Conservation (phyloP, 169 alveolate genomes). For the Babesia caballi region DNA sequence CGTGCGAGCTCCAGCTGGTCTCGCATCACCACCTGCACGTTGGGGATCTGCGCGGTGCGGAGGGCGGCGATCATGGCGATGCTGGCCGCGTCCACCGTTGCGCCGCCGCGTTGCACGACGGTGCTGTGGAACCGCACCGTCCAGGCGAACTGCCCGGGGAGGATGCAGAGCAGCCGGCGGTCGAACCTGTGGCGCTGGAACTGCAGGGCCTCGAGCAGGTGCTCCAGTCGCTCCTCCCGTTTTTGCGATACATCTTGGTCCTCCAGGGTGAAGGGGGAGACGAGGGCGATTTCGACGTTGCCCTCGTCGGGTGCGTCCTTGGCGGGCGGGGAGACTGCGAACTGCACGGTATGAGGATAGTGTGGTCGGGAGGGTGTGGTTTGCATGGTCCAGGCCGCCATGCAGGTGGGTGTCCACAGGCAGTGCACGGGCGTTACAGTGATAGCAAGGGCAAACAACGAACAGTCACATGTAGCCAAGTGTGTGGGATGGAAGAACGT, state of each 20-base stretch:
- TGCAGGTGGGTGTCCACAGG: no score
- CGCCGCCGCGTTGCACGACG: constrained; percentile 71
- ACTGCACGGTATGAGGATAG: constrained; percentile 1
- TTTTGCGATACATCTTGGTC: constrained; percentile 51
- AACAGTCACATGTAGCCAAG: no score
- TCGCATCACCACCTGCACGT: constrained; percentile 50
- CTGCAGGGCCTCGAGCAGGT: constrained; percentile 47
- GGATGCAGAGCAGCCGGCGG: constrained; percentile 61
- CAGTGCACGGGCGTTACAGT: no score
- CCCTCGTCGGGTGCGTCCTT: constrained; percentile 52
- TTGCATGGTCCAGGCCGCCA: no score
- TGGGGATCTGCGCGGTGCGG: constrained; percentile 62
- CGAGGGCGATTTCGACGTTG: constrained; percentile 28
- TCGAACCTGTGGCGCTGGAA: constrained; percentile 57
- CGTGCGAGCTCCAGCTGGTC: constrained; percentile 56
- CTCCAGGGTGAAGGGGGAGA: constrained; percentile 45
- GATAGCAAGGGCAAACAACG: no score
- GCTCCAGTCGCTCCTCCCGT: constrained; percentile 54
- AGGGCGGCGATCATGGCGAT: constrained; percentile 68
- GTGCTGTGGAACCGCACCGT: constrained; percentile 63
- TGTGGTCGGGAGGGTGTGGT: no score
- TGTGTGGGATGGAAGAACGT: no score
- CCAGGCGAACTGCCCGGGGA: constrained; percentile 71
- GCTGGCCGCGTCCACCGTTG: constrained; percentile 67
- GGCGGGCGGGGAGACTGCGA: constrained; percentile 30